Evolutionary conservation across 441 rosid genomes (phyloP), one percentile per base, ranked within the genome.

Genomic region (Pelargonium myrrhifolium): DNA sequence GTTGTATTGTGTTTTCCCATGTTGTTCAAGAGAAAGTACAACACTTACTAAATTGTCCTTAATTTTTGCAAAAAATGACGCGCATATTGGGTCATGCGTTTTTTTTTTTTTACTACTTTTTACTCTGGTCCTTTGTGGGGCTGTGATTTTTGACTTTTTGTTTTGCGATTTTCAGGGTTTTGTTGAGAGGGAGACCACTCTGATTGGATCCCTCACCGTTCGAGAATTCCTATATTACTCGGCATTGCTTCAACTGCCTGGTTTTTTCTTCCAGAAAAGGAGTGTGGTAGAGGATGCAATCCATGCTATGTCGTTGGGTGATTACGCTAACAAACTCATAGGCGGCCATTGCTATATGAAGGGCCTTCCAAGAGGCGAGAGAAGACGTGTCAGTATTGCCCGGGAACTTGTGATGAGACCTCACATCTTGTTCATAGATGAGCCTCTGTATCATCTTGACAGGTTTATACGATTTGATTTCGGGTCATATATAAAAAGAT

Each of bases 381-480:
- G 98, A 84, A 86, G 99, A 81, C 98, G 98, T 67, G 85, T 89
- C 65, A 86, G 90, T 72, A 94, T 94, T 71, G 98, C 99, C 22
- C 86, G 96, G 74, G 99, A 94, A 72, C 97, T 94, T 66, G 99
- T 92, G 75, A 94, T 85, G 97, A 87, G 99, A 77, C 98, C 98
- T 0, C 99, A 81, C 72, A 82, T 88, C 65, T 78, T 94, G 69
- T 94, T 94, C 77, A 87, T 94, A 24, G 99, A 94, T 49, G 99
- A 94, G 80, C 98, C 99, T 75, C 98, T 94, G 68, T 94, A 94
- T 84, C 98, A 86, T 73, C 96, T 94, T 64, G 98, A 92, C 83
- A 94, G 99, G 99, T 84, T 65, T 21, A 31, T 65, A 39, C 28
- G 53, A 47, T 47, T 35, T 47, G 53, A 47, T 47, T 14, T 47